Base-by-base conservation (phyloP, 192 early-diverging fungal species). In the Coemansia sp. region DNA sequence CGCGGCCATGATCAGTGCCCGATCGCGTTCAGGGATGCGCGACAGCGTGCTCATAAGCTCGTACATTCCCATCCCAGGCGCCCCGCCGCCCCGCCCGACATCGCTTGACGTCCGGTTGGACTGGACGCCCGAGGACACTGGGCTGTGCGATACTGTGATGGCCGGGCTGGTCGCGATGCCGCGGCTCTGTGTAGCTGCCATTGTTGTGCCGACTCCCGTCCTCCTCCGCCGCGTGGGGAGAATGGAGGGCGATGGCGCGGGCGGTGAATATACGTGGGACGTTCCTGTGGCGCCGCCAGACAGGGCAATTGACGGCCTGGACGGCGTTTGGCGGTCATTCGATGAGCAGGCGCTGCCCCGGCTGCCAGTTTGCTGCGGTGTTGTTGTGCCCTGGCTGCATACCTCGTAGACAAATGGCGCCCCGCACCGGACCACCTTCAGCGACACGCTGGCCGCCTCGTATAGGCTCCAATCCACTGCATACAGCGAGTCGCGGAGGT, bases 401-500 rank as follows among this genome's bases (percentile, higher is more conserved):
- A 52, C 46, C 44, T 72, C 62, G 37, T 72, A 72, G 12, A 59
- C 50, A 32, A 60, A 72, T 21, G 68, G 62, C 16, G 51, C 48
- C 0, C 68, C 56, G 38, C 45, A 64, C 18, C 47, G 54, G n/a
- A 65, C 62, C 12, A 73, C 69, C 23, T 54, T 56, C 3, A 73
- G 54, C 10, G 69, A 63, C 31, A 43, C 54, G 41, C 69, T 73
- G 16, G 69, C 69, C 2, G 58, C 58, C 54, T 73, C 69, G 19
- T 73, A 73, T 13, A 73, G 50, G n/a, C 34, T 54, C 69, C 69
- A 73, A 37, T 73, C 69, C 0, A 64, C 69, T 4, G 69, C 69
- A 44, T 73, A 73, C 28, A 73, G 54, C 45, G 69, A 65, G 54
- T 73, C 69, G 22, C 69, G 69, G 32, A 73, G 42, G 33, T 73